Percentiles rank a stretch among this genome's conserved stretches.
These are phyloP conservation scores for Hymenoscyphus albidus DNA, from an alignment of 2,329 filamentous ascomycete genomes.

Conservation along the genomic window DNA sequence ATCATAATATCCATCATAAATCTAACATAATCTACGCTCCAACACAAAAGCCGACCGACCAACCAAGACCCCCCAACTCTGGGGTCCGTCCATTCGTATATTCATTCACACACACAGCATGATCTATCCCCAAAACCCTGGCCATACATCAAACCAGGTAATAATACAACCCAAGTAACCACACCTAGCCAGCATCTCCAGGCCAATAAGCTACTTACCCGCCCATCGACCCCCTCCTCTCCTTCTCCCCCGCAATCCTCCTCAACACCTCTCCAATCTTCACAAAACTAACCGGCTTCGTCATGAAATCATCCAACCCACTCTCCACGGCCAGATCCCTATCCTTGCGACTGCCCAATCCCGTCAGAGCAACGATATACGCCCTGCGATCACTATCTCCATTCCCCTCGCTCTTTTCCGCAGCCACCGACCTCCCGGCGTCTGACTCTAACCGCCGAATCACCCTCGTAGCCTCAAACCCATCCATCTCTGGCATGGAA, in stretches of 20 bases:
- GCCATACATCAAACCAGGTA: too few relatives aligned
- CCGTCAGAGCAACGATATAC: constrained; percentile 49
- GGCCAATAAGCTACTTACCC: neutral
- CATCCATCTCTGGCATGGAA: constrained; percentile 53
- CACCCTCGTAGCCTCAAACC: constrained; percentile 42
- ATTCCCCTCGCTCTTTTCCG: neutral
- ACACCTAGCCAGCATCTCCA: too few relatives aligned
- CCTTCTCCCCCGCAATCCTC: constrained; percentile 4
- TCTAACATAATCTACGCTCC: too few relatives aligned
- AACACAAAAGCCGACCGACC: too few relatives aligned
- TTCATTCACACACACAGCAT: too few relatives aligned
- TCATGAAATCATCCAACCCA: constrained; percentile 50
- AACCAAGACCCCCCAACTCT: too few relatives aligned
- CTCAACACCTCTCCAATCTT: constrained; percentile 11
- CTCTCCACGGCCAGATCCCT: constrained; percentile 46
- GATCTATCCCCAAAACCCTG: too few relatives aligned
- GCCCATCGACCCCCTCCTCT: neutral
- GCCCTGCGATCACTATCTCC: constrained; percentile 29
- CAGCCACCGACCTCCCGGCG: constrained; percentile 24
- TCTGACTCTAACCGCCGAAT: constrained; percentile 46
- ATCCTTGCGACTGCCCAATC: constrained; percentile 45
- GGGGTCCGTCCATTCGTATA: too few relatives aligned
- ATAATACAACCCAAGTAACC: too few relatives aligned
- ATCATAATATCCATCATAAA: too few relatives aligned
- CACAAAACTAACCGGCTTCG: constrained; percentile 42